These are phyloP conservation scores for Penicillium coffeae DNA, from an alignment of 495 filamentous ascomycete species.

Conservation along the genomic window DNA sequence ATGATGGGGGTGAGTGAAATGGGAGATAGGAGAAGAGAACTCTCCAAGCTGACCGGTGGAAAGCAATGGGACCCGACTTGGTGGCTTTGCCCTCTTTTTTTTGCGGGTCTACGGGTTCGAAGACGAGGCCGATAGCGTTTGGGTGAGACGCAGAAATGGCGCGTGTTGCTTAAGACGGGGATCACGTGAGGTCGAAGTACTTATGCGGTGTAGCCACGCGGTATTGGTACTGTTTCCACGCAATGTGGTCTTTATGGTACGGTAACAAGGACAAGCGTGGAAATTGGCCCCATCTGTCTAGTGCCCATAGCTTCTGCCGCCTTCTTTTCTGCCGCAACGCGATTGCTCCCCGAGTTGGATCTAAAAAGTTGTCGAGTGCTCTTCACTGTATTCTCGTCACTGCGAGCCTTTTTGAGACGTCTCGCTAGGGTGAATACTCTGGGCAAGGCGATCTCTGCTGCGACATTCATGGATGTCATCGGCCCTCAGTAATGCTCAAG, in stretches of 20 bases:
- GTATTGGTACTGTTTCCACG: neutral
- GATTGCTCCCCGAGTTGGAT: neutral
- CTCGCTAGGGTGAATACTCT: conserved; percentile 12
- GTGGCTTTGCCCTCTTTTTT: neutral
- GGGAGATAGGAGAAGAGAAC: neutral
- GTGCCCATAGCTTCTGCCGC: conserved; percentile 32
- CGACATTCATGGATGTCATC: conserved; percentile 51
- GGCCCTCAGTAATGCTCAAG: conserved; percentile 40
- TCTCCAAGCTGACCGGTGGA: neutral
- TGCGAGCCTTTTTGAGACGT: conserved; percentile 2
- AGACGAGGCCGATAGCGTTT: conserved; percentile 12
- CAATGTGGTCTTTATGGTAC: no score
- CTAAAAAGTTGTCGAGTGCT: conserved; percentile 3
- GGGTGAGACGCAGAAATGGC: conserved; percentile 28
- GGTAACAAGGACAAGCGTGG: no score
- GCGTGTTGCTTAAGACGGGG: conserved; percentile 5
- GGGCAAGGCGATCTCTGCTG: conserved; percentile 19
- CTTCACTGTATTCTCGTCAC: conserved; percentile 3
- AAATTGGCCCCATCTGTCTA: conserved; percentile 38
- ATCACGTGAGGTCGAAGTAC: no score
- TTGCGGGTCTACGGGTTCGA: conserved; percentile 2
- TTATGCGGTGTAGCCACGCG: neutral
- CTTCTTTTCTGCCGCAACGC: conserved; percentile 24
- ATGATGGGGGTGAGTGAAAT: neutral
- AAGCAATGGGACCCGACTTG: neutral